A percentile compares a stretch with the other conserved stretches of the same genome.
Evolutionary conservation across 768 basidiomycete species (phyloP).

Genomic region (Mycena albidolilacea): DNA sequence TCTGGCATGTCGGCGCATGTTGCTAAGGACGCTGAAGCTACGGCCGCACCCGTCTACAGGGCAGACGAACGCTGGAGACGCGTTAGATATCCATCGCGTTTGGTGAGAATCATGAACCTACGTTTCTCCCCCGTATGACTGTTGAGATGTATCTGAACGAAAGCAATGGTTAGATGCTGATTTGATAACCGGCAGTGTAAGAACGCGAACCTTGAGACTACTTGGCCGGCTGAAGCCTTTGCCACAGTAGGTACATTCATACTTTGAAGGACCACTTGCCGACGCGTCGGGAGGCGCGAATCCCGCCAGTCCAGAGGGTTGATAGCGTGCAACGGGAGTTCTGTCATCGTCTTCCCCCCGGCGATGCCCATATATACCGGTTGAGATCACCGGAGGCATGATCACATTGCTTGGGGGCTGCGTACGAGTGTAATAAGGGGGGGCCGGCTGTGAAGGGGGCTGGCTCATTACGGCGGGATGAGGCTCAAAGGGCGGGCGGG

Average conservation of each 20-base stretch:
- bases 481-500: slow-evolving; percentile 18
- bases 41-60: slow-evolving; percentile 83
- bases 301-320: slow-evolving; percentile 30
- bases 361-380: slow-evolving; percentile 12
- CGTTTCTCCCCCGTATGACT: slow-evolving; percentile 91
- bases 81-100: slow-evolving; percentile 24
- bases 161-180: slow-evolving; percentile 31
- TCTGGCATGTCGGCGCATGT: slow-evolving; percentile 90
- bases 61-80: slow-evolving; percentile 76
- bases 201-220: slow-evolving; percentile 76
- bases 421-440: slow-evolving; percentile 27
- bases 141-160: slow-evolving; percentile 81
- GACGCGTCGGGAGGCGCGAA: slow-evolving; percentile 38
- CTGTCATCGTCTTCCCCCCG: slow-evolving; percentile 53
- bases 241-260: slow-evolving; percentile 84
- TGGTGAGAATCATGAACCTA: slow-evolving; percentile 55
- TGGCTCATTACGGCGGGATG: slow-evolving; percentile 28
- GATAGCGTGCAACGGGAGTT: slow-evolving; percentile 51
- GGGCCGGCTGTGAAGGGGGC: neutral
- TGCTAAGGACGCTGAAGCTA: slow-evolving; percentile 89
- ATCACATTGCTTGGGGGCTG: slow-evolving; percentile 13
- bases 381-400: slow-evolving; percentile 31
- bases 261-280: slow-evolving; percentile 60
- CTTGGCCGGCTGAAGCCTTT: slow-evolving; percentile 89
- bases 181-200: slow-evolving; percentile 8